These are phyloP conservation scores for Picea abies DNA, from an alignment of 83 land plant genomes.

Conservation along the genomic window DNA sequence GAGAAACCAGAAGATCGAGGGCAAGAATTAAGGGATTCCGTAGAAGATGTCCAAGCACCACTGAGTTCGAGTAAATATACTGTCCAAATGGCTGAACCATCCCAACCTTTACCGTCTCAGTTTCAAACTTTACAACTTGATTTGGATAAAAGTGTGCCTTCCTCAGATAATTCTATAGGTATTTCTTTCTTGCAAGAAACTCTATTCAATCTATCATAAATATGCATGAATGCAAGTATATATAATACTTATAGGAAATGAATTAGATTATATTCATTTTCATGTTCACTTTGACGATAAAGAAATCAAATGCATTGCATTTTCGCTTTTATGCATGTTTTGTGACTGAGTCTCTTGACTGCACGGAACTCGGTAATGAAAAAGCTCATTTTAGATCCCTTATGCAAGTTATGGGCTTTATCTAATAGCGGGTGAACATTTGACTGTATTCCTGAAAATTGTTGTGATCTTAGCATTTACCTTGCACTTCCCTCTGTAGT, in stretches of 20 bases:
- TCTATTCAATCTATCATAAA: background rate
- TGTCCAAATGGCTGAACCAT: background rate
- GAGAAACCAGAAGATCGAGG: background rate
- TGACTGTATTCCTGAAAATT: background rate
- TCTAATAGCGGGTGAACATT: background rate
- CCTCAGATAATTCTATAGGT: background rate
- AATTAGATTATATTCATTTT: background rate
- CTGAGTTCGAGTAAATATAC: background rate
- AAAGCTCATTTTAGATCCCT: background rate
- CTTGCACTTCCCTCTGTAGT: background rate
- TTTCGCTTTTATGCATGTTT: slow-evolving; percentile 1
- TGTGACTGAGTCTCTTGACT: background rate
- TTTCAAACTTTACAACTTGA: background rate
- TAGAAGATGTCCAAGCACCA: background rate
- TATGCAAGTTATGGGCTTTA: background rate
- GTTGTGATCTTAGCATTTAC: background rate
- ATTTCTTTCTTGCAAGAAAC: no score
- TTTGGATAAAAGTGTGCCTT: slow-evolving; percentile 2
- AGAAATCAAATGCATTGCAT: background rate
- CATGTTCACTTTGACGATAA: background rate
- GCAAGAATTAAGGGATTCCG: background rate
- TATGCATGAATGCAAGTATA: background rate
- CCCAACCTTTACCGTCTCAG: background rate
- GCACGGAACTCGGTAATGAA: background rate
- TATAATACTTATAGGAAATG: background rate